Evolutionary conservation across 805 yeast genomes (phyloP), one percentile per base, ranked within the genome.

Genomic region (Metschnikowia cerradonensis): DNA sequence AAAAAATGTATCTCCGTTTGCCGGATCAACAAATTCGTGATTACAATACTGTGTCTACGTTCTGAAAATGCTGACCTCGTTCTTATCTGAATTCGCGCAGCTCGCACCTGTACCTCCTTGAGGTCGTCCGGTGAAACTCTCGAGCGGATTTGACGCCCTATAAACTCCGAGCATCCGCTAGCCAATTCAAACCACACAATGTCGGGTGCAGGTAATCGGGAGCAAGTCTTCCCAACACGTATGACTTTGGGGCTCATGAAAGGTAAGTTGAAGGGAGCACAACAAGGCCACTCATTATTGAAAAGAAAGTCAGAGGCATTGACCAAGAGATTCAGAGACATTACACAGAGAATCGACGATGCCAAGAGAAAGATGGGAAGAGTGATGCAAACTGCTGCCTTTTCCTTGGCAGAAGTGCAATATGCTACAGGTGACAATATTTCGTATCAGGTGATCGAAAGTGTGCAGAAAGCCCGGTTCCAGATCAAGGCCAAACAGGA

Each of bases 381-480:
- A 57, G 96, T 92, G 41, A 92, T 92, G 98, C 98, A 94, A 67
- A 88, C 96, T 0, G 99, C 99, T 1, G 95, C 98, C 1, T 92
- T 92, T 68, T 91, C 98, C 6, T 78, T 92, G 61, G 98, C 98
- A 2, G 99, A 92, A 68, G 98, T 92, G 43, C 86, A 94, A 42
- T 94, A 94, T 65, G 99, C 99, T 23, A 92, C 97, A 2, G 98
- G 98, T 52, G 97, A 90, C 63, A 90, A 90, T 71, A 90, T 92
- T 60, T 89, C 90, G 22, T 92, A 90, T 68, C 97, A 94, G 70
- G 96, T 94, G 36, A 96, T 90, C 71, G 98, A 92, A 71, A 83
- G 90, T 46, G 97, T 90, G 40, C 89, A 87, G 62, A 81, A 81
- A 55, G 97, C 98, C 10, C 80, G 98, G 58, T 90, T 92, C 75